Conservation (phyloP, 2,329 filamentous ascomycete genomes). For the Dryadomyces quercus-mongolicae region DNA sequence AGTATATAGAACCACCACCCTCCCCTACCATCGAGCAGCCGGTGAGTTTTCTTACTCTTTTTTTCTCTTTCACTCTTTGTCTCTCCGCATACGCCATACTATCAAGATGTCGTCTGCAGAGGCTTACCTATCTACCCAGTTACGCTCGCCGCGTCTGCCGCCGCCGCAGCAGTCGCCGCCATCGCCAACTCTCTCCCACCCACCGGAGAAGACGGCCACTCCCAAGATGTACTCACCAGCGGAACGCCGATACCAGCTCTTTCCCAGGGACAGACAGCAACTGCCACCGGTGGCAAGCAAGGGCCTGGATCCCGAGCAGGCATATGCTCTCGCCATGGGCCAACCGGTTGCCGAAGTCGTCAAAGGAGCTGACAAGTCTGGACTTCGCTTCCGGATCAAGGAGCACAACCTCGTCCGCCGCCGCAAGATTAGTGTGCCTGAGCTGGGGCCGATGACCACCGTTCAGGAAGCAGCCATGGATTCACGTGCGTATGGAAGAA, state of each 20-base stretch:
- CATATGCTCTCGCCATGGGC: constrained; percentile 29
- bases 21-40: constrained; percentile 21
- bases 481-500: constrained; percentile 41
- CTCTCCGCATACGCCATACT: constrained; percentile 2
- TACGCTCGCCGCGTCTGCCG: constrained; percentile 9
- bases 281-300: constrained; percentile 26
- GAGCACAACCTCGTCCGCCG: constrained; percentile 44
- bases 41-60: constrained; percentile 19
- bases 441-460: constrained; percentile 55
- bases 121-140: constrained; percentile 11
- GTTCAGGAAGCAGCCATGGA: constrained; percentile 58
- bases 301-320: constrained; percentile 37
- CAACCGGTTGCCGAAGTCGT: constrained; percentile 14
- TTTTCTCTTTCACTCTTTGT: constrained; percentile 1
- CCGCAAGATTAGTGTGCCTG: constrained; percentile 52
- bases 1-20: constrained; percentile 33
- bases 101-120: neutral
- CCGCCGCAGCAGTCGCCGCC: neutral
- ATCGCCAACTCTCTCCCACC: neutral
- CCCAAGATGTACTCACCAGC: constrained; percentile 46
- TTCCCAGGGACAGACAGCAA: constrained; percentile 40
- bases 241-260: constrained; percentile 49
- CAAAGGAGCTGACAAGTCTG: neutral
- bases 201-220: constrained; percentile 36
- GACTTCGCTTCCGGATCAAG: constrained; percentile 40